Conservation (phyloP, 352 stramenopile species). For the Phytophthora foliorum region DNA sequence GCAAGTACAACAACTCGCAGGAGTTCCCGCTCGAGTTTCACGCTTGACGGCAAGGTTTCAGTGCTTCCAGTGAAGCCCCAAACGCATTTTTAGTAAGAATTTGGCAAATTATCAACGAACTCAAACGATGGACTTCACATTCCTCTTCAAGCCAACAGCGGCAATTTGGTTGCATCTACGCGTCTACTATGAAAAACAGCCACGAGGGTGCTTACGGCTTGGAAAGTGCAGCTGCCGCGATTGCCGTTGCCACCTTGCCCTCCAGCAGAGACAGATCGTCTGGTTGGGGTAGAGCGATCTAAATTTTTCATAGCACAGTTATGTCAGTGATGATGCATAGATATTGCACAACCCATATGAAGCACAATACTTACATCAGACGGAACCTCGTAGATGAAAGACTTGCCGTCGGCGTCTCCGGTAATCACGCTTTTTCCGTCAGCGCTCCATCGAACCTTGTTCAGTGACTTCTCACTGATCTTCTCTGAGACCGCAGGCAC, state of each 20-base stretch:
- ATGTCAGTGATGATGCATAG: neutral
- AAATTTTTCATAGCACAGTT: conserved; percentile 14
- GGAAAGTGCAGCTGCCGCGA: conserved; percentile 51
- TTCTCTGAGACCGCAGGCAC: conserved; percentile 73
- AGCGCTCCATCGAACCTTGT: conserved; percentile 86
- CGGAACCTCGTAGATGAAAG: conserved; percentile 83
- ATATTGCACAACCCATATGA: conserved; percentile 1
- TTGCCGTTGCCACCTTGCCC: conserved; percentile 64
- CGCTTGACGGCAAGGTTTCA: conserved; percentile 14
- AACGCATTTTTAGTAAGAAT: conserved; percentile 8
- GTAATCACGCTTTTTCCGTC: conserved; percentile 86
- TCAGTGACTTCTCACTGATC: conserved; percentile 78
- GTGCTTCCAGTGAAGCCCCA: neutral
- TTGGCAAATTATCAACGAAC: conserved; percentile 10
- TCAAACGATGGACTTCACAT: conserved; percentile 33
- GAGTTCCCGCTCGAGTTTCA: conserved; percentile 48
- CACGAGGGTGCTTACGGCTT: conserved; percentile 48
- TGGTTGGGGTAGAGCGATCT: conserved; percentile 73
- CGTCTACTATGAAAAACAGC: conserved; percentile 20
- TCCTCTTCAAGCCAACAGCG: conserved; percentile 25
- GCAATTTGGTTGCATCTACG: conserved; percentile 21
- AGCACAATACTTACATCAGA: conserved; percentile 67
- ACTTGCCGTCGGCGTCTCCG: conserved; percentile 80
- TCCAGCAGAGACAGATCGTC: conserved; percentile 76
- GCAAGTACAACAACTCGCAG: conserved; percentile 59